Evolutionary conservation across 805 yeast species (phyloP).

Genomic region (Barnettozyma populi): DNA sequence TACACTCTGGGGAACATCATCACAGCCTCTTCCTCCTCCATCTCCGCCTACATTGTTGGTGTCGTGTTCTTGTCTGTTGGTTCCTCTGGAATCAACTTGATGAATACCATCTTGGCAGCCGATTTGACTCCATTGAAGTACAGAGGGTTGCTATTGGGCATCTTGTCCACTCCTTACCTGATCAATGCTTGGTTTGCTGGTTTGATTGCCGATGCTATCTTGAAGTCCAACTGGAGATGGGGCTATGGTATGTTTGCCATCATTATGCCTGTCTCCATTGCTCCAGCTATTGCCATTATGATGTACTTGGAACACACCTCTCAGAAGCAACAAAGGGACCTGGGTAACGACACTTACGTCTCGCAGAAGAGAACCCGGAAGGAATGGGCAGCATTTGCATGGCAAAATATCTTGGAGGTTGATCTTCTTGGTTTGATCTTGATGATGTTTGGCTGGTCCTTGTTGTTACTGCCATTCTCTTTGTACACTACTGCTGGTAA

Average conservation of each 20-base stretch:
- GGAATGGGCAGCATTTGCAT: slow-evolving; percentile 3
- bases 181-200: slow-evolving; percentile 41
- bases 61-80: slow-evolving; percentile 34
- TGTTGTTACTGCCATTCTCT: slow-evolving; percentile 32
- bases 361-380: slow-evolving; percentile 1
- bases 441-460: slow-evolving; percentile 31
- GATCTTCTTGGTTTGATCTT: slow-evolving; percentile 33
- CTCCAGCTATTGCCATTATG: slow-evolving; percentile 30
- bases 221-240: slow-evolving; percentile 40
- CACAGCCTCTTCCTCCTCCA: slow-evolving; percentile 32
- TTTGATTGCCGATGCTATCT: slow-evolving; percentile 29
- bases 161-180: slow-evolving; percentile 36
- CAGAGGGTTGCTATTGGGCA: slow-evolving; percentile 32
- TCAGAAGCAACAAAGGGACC: slow-evolving; percentile 11
- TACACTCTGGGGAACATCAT: slow-evolving; percentile 33
- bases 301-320: slow-evolving; percentile 27
- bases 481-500: slow-evolving; percentile 27
- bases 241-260: slow-evolving; percentile 45
- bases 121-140: slow-evolving; percentile 36
- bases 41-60: slow-evolving; percentile 33
- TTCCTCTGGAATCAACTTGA: slow-evolving; percentile 30
- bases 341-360: slow-evolving; percentile 11
- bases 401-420: slow-evolving; percentile 25
- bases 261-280: slow-evolving; percentile 33
- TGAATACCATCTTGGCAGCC: slow-evolving; percentile 30